Evolutionary conservation across 2,329 filamentous ascomycete species (phyloP), one percentile per base, ranked within the genome.

Genomic region (Ustulina deusta): DNA sequence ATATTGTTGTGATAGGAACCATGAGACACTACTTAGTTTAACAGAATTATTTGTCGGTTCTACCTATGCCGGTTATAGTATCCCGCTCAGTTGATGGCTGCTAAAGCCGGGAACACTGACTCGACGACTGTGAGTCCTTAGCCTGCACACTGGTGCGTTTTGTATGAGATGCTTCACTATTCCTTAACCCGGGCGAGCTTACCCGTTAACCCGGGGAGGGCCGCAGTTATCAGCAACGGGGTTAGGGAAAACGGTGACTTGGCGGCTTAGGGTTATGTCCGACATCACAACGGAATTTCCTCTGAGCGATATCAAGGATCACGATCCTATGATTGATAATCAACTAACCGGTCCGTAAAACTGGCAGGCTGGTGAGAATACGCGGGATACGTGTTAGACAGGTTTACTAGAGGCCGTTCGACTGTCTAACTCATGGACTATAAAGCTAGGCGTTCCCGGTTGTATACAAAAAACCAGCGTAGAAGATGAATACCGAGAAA

Each of bases 401-500:
- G 22, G 9, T 4, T 1, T n/a, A n/a, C n/a, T n/a, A n/a, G n/a
- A n/a, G n/a, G 44, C 6, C 11, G 9, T 9, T 34, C 6, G 15
- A 11, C 29, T 10, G 22, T 42, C 3, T 6, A 15, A 13, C 15
- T 13, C 5, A 13, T 44, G 27, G 7, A 55, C 13, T 66, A 66
- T 66, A 66, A 66, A 66, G 57, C 22, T 15, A 56, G 10, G 46
- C 44, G 27, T n/a, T 54, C 54, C 61, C 44, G n/a, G 59, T 27
- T n/a, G 6, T n/a, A 32, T n/a, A n/a, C n/a, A n/a, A 13, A n/a
- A 17, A 11, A 6, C 20, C 6, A 15, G 17, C 2, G 32, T 20
- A 42, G 22, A 52, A 6, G 5, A 15, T 40, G 20, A 38, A 32
- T 44, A 46, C 25, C 15, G 34, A 34, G 20, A 32, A 17, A 20